Evolutionary conservation across 495 filamentous ascomycete genomes (phyloP).

Genomic region (Aspergillus steynii): DNA sequence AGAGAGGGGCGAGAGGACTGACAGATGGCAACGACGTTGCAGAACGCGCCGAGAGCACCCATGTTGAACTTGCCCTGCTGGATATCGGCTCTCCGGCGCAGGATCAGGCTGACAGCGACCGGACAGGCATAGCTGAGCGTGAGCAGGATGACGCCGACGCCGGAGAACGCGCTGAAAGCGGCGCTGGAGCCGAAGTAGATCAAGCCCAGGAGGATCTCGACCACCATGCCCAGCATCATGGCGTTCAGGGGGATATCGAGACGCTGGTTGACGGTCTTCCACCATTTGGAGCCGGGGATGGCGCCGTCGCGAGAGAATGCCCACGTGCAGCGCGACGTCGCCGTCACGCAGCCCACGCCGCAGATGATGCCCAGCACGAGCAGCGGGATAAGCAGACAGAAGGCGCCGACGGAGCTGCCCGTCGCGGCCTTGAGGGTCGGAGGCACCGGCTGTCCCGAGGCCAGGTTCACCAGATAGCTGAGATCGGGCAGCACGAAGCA

Average conservation of each 20-base stretch:
- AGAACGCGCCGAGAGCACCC: slow-evolving; percentile 52
- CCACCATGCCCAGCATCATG: slow-evolving; percentile 43
- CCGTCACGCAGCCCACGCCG: slow-evolving; percentile 63
- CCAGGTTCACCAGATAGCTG: slow-evolving; percentile 53
- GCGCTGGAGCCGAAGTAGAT: slow-evolving; percentile 55
- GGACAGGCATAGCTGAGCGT: slow-evolving; percentile 56
- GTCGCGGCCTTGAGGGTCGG: slow-evolving; percentile 10
- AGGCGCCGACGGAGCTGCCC: slow-evolving; percentile 45
- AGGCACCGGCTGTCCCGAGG: slow-evolving; percentile 42
- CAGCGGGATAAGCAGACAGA: slow-evolving; percentile 64
- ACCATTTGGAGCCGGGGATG: slow-evolving; percentile 57
- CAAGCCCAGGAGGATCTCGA: slow-evolving; percentile 50
- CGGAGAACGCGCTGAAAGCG: slow-evolving; percentile 56
- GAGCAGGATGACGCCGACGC: slow-evolving; percentile 56
- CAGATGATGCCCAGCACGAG: slow-evolving; percentile 67
- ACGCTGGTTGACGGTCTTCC: slow-evolving; percentile 45
- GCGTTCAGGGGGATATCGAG: slow-evolving; percentile 51
- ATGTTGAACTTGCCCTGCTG: slow-evolving; percentile 52
- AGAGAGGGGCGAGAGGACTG: slow-evolving; percentile 20
- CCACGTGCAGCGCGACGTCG: slow-evolving; percentile 64
- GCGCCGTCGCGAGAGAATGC: slow-evolving; percentile 58
- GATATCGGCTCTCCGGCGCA: slow-evolving; percentile 41
- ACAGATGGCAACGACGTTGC: slow-evolving; percentile 54
- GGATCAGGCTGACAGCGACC: slow-evolving; percentile 49
- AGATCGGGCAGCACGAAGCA: slow-evolving; percentile 58